A percentile compares a stretch with the other conserved stretches of the same genome.
Evolutionary conservation across 306 rosid species (phyloP).

Genomic region (Medicago truncatula): DNA sequence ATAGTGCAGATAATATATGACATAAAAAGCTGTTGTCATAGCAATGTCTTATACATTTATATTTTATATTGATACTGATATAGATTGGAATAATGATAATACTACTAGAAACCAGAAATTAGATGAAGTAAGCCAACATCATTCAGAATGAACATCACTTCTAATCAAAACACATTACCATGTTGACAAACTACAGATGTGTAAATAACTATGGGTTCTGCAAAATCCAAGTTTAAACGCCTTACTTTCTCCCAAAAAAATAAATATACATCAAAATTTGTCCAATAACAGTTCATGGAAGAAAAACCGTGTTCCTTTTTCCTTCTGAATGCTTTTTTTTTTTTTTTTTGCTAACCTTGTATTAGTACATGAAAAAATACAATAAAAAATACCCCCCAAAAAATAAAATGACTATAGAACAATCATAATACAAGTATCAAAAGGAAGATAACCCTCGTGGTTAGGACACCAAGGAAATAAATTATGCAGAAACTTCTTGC

Average conservation of each 20-base stretch:
- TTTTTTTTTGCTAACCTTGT: slow-evolving; percentile 35
- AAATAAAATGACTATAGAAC: slow-evolving; percentile 27
- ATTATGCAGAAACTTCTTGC: slow-evolving; percentile 89
- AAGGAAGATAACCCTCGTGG: slow-evolving; percentile 26
- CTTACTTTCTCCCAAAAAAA: neutral
- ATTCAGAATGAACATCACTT: neutral
- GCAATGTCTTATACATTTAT: neutral
- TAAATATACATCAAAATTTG: neutral
- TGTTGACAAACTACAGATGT: neutral
- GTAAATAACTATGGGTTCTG: neutral
- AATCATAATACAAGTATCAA: slow-evolving; percentile 30
- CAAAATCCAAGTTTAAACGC: slow-evolving; percentile 10
- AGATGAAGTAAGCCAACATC: neutral
- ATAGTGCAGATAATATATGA: too few relatives aligned
- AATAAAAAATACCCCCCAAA: neutral
- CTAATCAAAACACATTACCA: neutral
- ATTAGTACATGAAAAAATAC: slow-evolving; percentile 34
- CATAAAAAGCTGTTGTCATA: neutral
- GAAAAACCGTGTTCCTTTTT: slow-evolving; percentile 19
- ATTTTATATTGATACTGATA: too few relatives aligned
- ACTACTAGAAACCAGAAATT: neutral
- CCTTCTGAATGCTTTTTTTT: neutral
- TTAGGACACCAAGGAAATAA: slow-evolving; percentile 35
- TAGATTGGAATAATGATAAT: neutral
- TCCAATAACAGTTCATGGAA: slow-evolving; percentile 11